Evolutionary conservation across 441 rosid genomes (phyloP), one percentile per base, ranked within the genome.

Genomic region (Pelargonium citronellum): DNA sequence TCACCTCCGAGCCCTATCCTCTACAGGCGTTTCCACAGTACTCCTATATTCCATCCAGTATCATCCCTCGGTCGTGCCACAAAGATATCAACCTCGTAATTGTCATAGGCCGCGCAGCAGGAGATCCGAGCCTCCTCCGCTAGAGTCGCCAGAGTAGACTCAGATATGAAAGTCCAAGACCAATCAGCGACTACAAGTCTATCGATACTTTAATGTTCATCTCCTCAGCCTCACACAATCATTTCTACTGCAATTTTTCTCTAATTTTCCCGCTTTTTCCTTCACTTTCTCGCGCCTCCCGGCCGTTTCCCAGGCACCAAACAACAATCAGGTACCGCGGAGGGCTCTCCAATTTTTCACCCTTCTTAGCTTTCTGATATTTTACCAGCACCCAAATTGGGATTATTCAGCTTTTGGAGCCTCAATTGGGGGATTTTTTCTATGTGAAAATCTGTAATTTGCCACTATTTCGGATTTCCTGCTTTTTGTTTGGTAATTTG

Each of bases 131-230:
- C 64, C 68, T n/a, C 58, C 43, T 39, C 55, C 2, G 17, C 67
- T 12, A 44, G 16, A 69, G 84, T 75, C 80, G 79, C 77, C 85
- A 73, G 64, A 43, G 74, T 77, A 71, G 82, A 82, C 79, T 74
- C 27, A 66, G 15, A 12, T 0, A 61, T 20, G 19, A 39, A 60
- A 27, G 15, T 63, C 10, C n/a, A 11, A 3, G 63, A 63, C 66
- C 43, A 63, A 30, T 11, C 66, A 63, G 66, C 37, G 66, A 63
- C 41, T 27, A 63, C n/a, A 22, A 57, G 10, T 57, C 62, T 12
- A 13, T 13, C 57, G 6, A 9, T 41, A 57, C 8, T 58, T 24
- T 37, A 39, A 53, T 15, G 55, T 41, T 3, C 10, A 7, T 46
- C 0, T 49, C 1, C 62, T 3, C 47, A 20, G 12, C 1, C 9